Evolutionary conservation across 306 rosid genomes (phyloP).

Genomic region (Herpetospermum pedunculosum): DNA sequence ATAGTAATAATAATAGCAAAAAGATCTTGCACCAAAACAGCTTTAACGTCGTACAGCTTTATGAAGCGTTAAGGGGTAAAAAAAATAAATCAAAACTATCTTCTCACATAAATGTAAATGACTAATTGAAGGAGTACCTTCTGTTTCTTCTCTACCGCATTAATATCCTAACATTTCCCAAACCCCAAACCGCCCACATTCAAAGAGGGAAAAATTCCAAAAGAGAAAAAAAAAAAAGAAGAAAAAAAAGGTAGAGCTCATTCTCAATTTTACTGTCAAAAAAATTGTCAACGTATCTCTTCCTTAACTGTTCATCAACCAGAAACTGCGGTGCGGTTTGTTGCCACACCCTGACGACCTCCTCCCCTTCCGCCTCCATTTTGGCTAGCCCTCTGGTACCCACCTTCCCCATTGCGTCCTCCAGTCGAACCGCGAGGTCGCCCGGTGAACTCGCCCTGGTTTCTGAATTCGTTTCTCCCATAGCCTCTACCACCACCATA

Average conservation of each 20-base stretch:
- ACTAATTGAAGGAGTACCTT: conserved; percentile 5
- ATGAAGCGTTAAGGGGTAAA: conserved; percentile 4
- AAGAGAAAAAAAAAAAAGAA: neutral
- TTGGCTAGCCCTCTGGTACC: conserved; percentile 54
- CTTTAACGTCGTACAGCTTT: conserved; percentile 10
- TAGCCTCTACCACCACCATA: conserved; percentile 65
- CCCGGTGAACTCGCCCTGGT: conserved; percentile 68
- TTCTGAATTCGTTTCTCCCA: conserved; percentile 75
- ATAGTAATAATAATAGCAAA: conserved; percentile 3
- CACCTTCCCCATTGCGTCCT: conserved; percentile 48
- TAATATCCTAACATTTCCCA: conserved; percentile 7
- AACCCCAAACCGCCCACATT: conserved; percentile 11
- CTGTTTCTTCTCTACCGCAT: conserved; percentile 14
- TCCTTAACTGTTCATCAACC: conserved; percentile 27
- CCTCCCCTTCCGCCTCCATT: conserved; percentile 73
- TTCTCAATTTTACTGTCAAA: conserved; percentile 28
- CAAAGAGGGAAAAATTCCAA: neutral
- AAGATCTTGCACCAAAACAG: conserved; percentile 9
- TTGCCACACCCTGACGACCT: conserved; percentile 57
- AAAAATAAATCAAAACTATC: conserved; percentile 10
- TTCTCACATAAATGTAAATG: conserved; percentile 13
- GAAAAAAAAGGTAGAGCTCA: conserved; percentile 1
- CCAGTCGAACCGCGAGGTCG: conserved; percentile 45
- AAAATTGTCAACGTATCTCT: conserved; percentile 27
- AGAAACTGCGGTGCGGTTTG: conserved; percentile 26